Conservation (phyloP, 108 stramenopile genomes). For the Cyclostephanos tholiformis region DNA sequence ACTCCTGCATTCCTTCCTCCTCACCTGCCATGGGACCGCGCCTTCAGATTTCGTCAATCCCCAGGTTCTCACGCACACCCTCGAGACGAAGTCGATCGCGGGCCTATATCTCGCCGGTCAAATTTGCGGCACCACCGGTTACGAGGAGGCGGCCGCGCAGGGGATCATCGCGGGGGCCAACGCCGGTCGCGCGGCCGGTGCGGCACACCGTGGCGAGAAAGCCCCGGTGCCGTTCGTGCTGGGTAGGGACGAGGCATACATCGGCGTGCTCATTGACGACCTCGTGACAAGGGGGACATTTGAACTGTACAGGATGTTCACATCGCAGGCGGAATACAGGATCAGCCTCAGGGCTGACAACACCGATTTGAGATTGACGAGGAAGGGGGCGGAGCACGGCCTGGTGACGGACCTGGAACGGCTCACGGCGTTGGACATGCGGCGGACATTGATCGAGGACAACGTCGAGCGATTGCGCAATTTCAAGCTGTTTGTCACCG, state of each 20-base stretch:
- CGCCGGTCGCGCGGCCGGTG: constrained; percentile 78
- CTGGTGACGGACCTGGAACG: constrained; percentile 83
- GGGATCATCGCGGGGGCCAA: constrained; percentile 95
- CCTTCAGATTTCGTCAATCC: constrained; percentile 93
- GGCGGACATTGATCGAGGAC: constrained; percentile 75
- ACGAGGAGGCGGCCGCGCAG: constrained; percentile 98
- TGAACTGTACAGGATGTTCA: constrained; percentile 99
- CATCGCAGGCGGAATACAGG: constrained; percentile 94
- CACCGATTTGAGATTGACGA: constrained; percentile 94
- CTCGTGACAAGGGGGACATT: constrained; percentile 92
- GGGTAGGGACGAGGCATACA: constrained; percentile 95
- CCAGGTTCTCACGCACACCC: constrained; percentile 81
- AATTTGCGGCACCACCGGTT: constrained; percentile 99
- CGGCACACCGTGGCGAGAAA: constrained; percentile 52
- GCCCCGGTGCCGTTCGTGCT: constrained; percentile 81
- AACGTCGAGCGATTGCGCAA: constrained; percentile 59
- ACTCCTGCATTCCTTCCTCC: background rate
- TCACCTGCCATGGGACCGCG: background rate
- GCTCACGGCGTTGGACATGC: constrained; percentile 73
- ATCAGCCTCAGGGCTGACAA: constrained; percentile 93
- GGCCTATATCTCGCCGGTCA: constrained; percentile 97
- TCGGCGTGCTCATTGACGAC: constrained; percentile 98
- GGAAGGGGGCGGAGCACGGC: constrained; percentile 90
- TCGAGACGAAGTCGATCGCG: constrained; percentile 89
- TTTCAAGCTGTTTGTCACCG: constrained; percentile 78